phyloP scores from a whole-genome alignment of 768 basidiomycete genomes.

The Termitomyces sp. region DNA sequence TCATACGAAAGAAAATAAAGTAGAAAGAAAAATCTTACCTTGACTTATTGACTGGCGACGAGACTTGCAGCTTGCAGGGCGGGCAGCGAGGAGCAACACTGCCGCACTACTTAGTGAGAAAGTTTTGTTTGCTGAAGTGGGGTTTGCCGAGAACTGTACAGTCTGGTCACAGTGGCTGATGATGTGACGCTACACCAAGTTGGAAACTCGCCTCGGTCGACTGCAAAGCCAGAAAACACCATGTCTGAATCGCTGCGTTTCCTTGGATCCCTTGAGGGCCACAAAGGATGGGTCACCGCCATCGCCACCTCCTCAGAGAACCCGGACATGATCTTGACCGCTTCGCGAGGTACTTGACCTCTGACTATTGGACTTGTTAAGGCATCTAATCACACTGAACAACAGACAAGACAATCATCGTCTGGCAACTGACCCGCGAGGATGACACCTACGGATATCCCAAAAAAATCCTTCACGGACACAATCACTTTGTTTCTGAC shows the following conservation, averaged over 20 bases:
- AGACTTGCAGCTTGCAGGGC: background rate
- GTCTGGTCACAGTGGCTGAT: slow-evolving; percentile 64
- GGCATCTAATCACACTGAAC: slow-evolving; percentile 20
- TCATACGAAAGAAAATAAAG: slow-evolving; percentile 21
- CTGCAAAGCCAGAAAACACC: slow-evolving; percentile 31
- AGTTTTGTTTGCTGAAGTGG: slow-evolving; percentile 15
- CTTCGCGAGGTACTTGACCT: slow-evolving; percentile 79
- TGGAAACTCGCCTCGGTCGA: slow-evolving; percentile 27
- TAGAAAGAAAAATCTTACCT: slow-evolving; percentile 6
- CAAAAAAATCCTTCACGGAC: slow-evolving; percentile 95
- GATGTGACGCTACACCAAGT: slow-evolving; percentile 33
- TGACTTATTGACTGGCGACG: background rate
- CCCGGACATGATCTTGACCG: slow-evolving; percentile 98
- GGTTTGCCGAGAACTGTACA: slow-evolving; percentile 51
- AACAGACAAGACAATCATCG: slow-evolving; percentile 98
- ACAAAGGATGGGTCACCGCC: slow-evolving; percentile 98
- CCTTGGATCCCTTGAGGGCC: slow-evolving; percentile 88
- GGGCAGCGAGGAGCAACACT: background rate
- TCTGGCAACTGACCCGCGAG: slow-evolving; percentile 97
- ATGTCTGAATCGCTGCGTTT: slow-evolving; percentile 89
- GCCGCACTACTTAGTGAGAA: background rate
- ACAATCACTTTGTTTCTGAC: slow-evolving; percentile 99
- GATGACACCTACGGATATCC: slow-evolving; percentile 92
- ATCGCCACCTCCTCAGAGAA: slow-evolving; percentile 98
- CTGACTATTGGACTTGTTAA: background rate